Base-by-base conservation (phyloP, 306 rosid genomes). In the Trichosanthes truncata region DNA sequence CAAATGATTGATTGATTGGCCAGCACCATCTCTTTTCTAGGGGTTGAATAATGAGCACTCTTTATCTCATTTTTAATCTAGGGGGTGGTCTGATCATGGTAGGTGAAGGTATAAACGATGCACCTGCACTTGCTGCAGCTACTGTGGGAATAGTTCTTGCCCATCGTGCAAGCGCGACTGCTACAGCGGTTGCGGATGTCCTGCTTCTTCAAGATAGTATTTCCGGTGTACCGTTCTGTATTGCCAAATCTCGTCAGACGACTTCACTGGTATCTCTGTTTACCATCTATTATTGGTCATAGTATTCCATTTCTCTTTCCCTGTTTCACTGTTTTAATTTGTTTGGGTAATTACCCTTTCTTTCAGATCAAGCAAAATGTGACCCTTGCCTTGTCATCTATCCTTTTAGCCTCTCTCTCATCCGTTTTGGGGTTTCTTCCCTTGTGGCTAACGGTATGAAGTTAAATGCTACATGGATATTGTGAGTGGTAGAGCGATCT, bases 101-200 rank as follows among this genome's bases (percentile, higher is more conserved):
- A 52, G 97, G 99, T 33, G 99, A 95, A 86, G 97, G 99, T 35
- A 95, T 95, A 74, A 95, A 93, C 77, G 99, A 95, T 81, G 97
- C 97, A 78, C 99, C 99, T 21, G 99, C 97, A 79, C 97, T 95
- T 76, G 99, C 99, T 43, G 97, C 97, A 20, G 99, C 99, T 73
- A 92, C 99, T 31, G 90, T 93, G 23, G 99, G 97, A 76, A 95
- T 95, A 71, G 99, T 95, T 57, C 99, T 95, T 78, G 99, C 97
- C 69, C 93, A 85, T 23, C 99, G 97, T 67, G 97, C 97, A 40
- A 95, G 99, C 80, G 99, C 99, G 61, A 95, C 99, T 75, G 99
- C 99, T 63, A 86, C 83, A 48, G 99, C 97, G 48, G 97, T 95
- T 63, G 99, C 99, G 48, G 99, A 95, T 72, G 96, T 93, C 61